phyloP scores from a whole-genome alignment of 768 basidiomycete species.

The Asterophora lycoperdoides region DNA sequence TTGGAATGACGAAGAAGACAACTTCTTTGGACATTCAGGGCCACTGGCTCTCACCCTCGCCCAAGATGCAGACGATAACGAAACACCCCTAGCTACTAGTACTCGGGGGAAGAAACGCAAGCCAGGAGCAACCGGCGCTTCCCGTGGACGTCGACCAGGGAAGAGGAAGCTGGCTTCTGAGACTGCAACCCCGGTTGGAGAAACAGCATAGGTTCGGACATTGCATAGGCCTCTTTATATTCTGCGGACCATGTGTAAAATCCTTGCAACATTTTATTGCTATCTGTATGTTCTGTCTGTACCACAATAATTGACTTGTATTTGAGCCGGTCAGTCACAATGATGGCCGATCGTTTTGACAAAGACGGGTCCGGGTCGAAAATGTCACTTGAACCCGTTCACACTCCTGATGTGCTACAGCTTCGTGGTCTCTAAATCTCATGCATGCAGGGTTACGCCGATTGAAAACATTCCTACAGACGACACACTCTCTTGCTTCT shows the following conservation, averaged over 20 bases:
- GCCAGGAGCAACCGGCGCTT: slow-evolving; percentile 28
- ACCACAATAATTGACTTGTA: not conserved
- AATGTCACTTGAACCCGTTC: slow-evolving; percentile 2
- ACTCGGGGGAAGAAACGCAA: slow-evolving; percentile 43
- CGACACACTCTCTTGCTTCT: slow-evolving; percentile 13
- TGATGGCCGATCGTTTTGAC: slow-evolving; percentile 13
- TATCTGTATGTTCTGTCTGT: slow-evolving; percentile 8
- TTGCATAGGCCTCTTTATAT: not conserved
- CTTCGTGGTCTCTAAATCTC: slow-evolving; percentile 15
- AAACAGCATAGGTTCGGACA: not conserved
- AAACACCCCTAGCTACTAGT: slow-evolving; percentile 25
- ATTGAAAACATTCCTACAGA: slow-evolving; percentile 6
- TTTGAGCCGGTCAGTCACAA: not conserved
- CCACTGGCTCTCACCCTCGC: slow-evolving; percentile 17
- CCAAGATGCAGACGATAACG: slow-evolving; percentile 33
- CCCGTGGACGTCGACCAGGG: slow-evolving; percentile 38
- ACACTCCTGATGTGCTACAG: slow-evolving; percentile 16
- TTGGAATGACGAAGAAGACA: slow-evolving; percentile 86
- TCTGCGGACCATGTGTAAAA: slow-evolving; percentile 9
- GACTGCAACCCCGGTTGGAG: not conserved
- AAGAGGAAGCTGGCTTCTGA: slow-evolving; percentile 30
- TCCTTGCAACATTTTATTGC: slow-evolving; percentile 6
- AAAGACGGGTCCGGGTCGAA: slow-evolving; percentile 8
- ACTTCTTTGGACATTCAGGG: slow-evolving; percentile 69
- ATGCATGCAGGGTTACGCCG: slow-evolving; percentile 14